Conservation (phyloP, 805 yeast species). For the Tetrapisispora namnaoensis region DNA sequence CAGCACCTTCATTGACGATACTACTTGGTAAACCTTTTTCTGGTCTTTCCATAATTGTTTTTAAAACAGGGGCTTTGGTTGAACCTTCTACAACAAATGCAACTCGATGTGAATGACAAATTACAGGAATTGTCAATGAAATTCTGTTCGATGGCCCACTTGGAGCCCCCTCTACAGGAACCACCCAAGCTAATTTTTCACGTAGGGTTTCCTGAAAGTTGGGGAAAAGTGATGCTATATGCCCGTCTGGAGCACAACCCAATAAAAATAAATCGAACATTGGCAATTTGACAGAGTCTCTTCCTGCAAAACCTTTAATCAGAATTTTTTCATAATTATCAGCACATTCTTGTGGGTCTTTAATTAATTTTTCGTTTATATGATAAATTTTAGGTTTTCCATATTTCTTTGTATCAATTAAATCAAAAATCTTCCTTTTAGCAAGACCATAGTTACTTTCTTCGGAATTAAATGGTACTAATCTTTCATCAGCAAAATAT, state of each 20-base stretch:
- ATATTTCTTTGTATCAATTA: conserved; percentile 26
- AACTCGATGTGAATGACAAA: conserved; percentile 85
- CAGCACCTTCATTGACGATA: conserved; percentile 91
- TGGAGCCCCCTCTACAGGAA: conserved; percentile 88
- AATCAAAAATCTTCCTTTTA: conserved; percentile 70
- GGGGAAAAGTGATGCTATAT: conserved; percentile 93
- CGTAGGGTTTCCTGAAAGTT: conserved; percentile 72
- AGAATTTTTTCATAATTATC: conserved; percentile 82
- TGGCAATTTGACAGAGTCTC: conserved; percentile 92
- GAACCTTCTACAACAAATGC: conserved; percentile 95
- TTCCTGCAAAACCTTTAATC: conserved; percentile 85
- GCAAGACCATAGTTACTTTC: conserved; percentile 89
- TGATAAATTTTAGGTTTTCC: conserved; percentile 67
- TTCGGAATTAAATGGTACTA: conserved; percentile 74
- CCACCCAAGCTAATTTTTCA: conserved; percentile 90
- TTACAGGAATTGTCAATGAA: conserved; percentile 86
- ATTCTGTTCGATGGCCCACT: conserved; percentile 78
- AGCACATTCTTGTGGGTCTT: conserved; percentile 86
- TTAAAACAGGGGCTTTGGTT: conserved; percentile 85
- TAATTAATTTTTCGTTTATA: conserved; percentile 64
- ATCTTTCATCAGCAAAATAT: conserved; percentile 91
- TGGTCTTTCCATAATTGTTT: conserved; percentile 90
- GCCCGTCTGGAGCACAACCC: conserved; percentile 99
- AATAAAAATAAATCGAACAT: conserved; percentile 82
- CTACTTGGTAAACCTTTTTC: conserved; percentile 93